Conservation (phyloP, 345 rosid genomes). For the Bruguiera gymnorhiza region DNA sequence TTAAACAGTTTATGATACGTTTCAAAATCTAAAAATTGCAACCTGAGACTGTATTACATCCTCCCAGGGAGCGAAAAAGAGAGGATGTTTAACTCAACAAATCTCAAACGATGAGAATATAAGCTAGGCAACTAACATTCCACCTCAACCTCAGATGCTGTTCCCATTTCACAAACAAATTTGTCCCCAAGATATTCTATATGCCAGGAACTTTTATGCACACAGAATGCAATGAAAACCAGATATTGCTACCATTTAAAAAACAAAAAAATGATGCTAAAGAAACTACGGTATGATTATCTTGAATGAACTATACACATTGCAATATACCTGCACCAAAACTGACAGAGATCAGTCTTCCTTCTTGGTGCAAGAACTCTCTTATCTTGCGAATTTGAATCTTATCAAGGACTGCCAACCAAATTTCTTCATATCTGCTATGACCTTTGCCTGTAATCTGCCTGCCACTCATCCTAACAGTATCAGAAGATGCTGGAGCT, state of each 20-base stretch:
- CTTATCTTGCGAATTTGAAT: slow-evolving; percentile 48
- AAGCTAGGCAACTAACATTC: too few species aligned
- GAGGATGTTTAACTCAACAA: neutral
- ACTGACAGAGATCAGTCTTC: slow-evolving; percentile 72
- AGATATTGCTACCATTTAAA: neutral
- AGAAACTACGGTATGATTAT: neutral
- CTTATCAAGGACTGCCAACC: slow-evolving; percentile 72
- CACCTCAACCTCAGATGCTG: neutral
- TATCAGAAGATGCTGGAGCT: slow-evolving; percentile 24
- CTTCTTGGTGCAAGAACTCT: slow-evolving; percentile 80
- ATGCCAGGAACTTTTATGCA: neutral
- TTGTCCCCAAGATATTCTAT: neutral
- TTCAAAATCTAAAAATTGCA: too few species aligned
- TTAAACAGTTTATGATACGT: too few species aligned
- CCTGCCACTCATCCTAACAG: slow-evolving; percentile 19
- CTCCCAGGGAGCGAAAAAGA: too few species aligned
- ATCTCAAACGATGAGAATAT: neutral
- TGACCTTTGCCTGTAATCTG: slow-evolving; percentile 35
- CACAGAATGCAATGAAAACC: neutral
- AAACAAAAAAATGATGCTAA: too few species aligned
- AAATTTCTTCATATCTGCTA: slow-evolving; percentile 65
- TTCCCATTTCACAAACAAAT: neutral
- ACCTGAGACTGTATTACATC: too few species aligned
- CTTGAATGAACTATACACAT: slow-evolving; percentile 4
- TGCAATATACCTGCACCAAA: slow-evolving; percentile 71